Evolutionary conservation across 208 protist genomes (phyloP).

Genomic region (Trypanosoma melophagium): DNA sequence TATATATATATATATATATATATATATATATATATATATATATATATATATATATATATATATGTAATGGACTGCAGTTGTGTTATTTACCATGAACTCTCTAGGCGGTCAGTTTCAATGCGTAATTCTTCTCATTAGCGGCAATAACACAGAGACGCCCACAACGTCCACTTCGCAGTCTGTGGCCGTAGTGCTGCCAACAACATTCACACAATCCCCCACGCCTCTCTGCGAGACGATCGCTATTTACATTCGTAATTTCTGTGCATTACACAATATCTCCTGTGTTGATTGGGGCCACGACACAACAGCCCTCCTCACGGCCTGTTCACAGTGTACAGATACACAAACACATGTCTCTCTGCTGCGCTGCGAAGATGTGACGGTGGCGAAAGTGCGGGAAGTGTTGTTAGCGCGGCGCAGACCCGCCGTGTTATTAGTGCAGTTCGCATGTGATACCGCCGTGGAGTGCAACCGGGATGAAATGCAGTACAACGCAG

Average conservation of each 20-base stretch:
- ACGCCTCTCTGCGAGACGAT: background rate
- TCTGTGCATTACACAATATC: conserved; percentile 1
- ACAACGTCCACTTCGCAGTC: conserved; percentile 29
- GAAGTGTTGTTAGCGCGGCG: conserved; percentile 25
- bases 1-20: too few relatives aligned
- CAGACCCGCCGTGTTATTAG: conserved; percentile 5
- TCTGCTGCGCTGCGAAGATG: background rate
- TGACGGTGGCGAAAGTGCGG: conserved; percentile 10
- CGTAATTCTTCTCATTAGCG: conserved; percentile 34
- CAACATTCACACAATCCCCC: background rate
- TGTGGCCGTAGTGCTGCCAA: conserved; percentile 2
- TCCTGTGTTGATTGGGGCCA: conserved; percentile 6
- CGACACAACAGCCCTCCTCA: conserved; percentile 4
- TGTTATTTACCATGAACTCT: conserved; percentile 36
- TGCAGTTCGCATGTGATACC: conserved; percentile 3
- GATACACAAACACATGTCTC: background rate
- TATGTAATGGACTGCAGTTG: background rate
- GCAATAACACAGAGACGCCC: background rate
- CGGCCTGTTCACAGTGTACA: background rate
- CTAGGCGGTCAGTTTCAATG: conserved; percentile 35
- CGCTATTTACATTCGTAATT: background rate
- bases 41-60: background rate
- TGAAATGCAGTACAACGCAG: background rate
- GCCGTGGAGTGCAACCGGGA: background rate
- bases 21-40: too few relatives aligned